Evolutionary conservation across 176 grass and related monocot genomes (phyloP), one percentile per base, ranked within the genome.

Genomic region (Guadua angustifolia): DNA sequence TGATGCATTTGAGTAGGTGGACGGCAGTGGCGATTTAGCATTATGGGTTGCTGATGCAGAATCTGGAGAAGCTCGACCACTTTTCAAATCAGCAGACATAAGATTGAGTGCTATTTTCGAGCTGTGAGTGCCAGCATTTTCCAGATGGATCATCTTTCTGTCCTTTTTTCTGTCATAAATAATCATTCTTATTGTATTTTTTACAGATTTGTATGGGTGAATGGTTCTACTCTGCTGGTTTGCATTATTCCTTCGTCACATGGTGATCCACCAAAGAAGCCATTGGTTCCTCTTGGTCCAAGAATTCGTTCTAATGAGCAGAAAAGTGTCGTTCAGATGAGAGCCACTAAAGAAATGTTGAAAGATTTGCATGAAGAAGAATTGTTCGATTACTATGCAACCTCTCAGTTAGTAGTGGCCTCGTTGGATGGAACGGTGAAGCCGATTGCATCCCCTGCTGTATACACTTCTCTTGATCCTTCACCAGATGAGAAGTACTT

Each of bases 401-500:
- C 85, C 26, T 92, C 89, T 15, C 89, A 94, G 84, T 66, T 97
- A 84, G 78, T 88, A 53, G 36, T 97, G 36, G 83, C 45, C 50
- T 92, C 85, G 17, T 68, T 97, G 70, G 89, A 94, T 86, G 91
- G 91, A 19, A 79, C 67, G 24, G 69, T 92, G 67, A 86, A 79
- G 39, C 80, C 44, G 58, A 79, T 94, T 86, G 87, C 87, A 6
- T 56, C 80, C 33, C 91, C 85, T 70, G 91, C 85, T 79, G 52
- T 94, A 63, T 97, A 97, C 70, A 94, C 80, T 77, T 94, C 87
- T 32, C 84, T 97, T 39, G 86, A 90, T 83, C 89, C 91, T 74
- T 97, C 94, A 52, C 91, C 94, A 49, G 91, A 97, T 92, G 89
- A 86, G 21, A 97, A 94, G 59, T 92, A 87, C 52, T 43, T 97